These are phyloP conservation scores for Mycena floridula DNA, from an alignment of 768 basidiomycete species.

Conservation along the genomic window DNA sequence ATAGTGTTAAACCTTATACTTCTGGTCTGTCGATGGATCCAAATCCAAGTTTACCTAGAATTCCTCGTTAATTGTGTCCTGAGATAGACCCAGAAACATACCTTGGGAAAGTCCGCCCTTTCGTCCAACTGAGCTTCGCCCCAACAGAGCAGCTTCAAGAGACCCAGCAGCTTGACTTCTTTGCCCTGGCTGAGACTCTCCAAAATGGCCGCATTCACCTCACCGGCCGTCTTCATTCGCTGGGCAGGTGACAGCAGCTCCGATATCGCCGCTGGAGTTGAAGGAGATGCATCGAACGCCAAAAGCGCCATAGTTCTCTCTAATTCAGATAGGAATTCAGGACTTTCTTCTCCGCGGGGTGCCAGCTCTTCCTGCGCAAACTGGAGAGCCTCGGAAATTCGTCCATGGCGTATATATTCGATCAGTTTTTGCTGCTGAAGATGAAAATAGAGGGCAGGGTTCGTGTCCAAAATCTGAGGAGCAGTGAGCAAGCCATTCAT, in stretches of 20 bases:
- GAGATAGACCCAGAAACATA: constrained; percentile 9
- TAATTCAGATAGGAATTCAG: constrained; percentile 86
- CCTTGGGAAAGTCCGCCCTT: constrained; percentile 64
- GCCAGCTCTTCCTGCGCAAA: constrained; percentile 96
- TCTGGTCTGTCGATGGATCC: no score
- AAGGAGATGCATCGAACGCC: constrained; percentile 64
- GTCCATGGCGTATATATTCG: constrained; percentile 84
- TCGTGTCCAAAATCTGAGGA: constrained; percentile 89
- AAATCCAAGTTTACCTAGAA: no score
- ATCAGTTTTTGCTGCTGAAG: constrained; percentile 95
- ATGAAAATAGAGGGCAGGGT: constrained; percentile 90
- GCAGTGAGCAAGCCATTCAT: constrained; percentile 15
- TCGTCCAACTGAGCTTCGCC: constrained; percentile 77
- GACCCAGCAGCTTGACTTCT: constrained; percentile 80
- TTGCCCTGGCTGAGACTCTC: constrained; percentile 88
- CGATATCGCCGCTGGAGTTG: constrained; percentile 60
- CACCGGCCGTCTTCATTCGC: constrained; percentile 89
- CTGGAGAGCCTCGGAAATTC: constrained; percentile 69
- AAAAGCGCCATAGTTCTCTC: constrained; percentile 94
- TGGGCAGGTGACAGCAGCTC: constrained; percentile 83
- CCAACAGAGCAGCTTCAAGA: constrained; percentile 85
- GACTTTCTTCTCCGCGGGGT: constrained; percentile 90
- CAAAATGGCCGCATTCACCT: constrained; percentile 93
- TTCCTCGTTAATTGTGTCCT: background rate
- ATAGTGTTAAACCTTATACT: no score